Evolutionary conservation across 2,329 filamentous ascomycete genomes (phyloP), one percentile per base, ranked within the genome.

Genomic region (Geoglossum cookeanum): DNA sequence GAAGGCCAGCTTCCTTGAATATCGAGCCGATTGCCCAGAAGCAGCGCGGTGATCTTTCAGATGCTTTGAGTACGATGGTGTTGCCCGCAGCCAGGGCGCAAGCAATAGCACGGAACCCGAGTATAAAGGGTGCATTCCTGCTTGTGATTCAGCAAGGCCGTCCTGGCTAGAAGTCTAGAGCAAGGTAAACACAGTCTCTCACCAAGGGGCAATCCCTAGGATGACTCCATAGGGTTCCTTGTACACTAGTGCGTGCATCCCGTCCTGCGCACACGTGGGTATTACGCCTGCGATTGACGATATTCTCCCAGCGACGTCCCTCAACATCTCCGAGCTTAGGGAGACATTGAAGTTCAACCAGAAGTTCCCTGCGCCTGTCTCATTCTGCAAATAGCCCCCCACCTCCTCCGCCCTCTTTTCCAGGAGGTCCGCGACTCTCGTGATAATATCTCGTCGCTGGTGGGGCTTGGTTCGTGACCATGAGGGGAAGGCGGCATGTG

Each of bases 201-300:
- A 89, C 87, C 88, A 94, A 8, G 88, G 86, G 1, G 84, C 85
- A 67, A 94, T 88, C 2, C 80, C 82, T 33, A 94, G 71, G 15
- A 90, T 75, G 6, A 92, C 87, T 1, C 88, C 88, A 63, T 80
- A 88, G 0, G 88, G 87, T 68, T 90, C 85, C 65, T 81, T 83
- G 61, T 83, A 69, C 3, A 94, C 71, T 62, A 92, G 72, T 0
- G 81, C 85, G 54, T 70, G 74, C 29, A 74, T 74, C 0, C 74
- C 75, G 42, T 78, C 72, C 15, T 77, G 64, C 13, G 66, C 66
- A 22, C 73, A 71, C 2, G 68, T 68, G 0, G 77, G 77, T 17
- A 78, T 74, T 8, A 66, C 64, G 1, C 77, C 78, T 62, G 71
- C 70, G 13, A 79, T 69, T 2, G 67, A 67, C 5, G 71, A 65